Evolutionary conservation across 2,329 filamentous ascomycete species (phyloP).

Genomic region (Coleophoma eucalyptorum): DNA sequence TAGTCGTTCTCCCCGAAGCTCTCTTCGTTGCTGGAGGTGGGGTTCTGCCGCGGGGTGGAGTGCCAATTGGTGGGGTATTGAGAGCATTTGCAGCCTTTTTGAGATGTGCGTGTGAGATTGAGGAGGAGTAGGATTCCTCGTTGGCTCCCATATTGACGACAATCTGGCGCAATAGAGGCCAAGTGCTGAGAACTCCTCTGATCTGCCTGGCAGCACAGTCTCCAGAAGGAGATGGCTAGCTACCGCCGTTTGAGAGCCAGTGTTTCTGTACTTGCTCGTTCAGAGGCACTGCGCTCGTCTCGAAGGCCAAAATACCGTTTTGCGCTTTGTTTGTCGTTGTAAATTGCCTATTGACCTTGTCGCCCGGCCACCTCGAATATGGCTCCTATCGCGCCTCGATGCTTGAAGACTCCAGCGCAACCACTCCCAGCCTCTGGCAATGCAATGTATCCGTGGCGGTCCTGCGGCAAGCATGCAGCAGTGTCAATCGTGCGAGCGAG

Average conservation of each 20-base stretch:
- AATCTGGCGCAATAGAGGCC: constrained; percentile 1
- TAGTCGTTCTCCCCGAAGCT: constrained; percentile 22
- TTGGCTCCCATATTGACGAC: constrained; percentile 20
- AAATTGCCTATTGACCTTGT: too few relatives aligned
- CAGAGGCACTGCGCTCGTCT: too few relatives aligned
- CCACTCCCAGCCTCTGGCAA: too few relatives aligned
- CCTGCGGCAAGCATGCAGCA: too few relatives aligned
- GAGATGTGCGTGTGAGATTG: constrained; percentile 17
- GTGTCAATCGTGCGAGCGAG: too few relatives aligned
- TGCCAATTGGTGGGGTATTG: constrained; percentile 22
- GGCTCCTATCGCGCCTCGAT: too few relatives aligned
- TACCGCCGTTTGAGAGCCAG: neutral
- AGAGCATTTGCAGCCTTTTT: constrained; percentile 18
- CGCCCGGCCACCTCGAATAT: too few relatives aligned
- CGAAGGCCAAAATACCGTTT: too few relatives aligned
- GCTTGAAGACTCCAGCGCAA: too few relatives aligned
- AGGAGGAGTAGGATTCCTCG: constrained; percentile 20
- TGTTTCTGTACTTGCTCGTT: too few relatives aligned
- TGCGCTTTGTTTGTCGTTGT: too few relatives aligned
- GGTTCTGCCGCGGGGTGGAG: constrained; percentile 25
- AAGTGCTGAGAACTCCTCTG: constrained; percentile 1
- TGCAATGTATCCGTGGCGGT: too few relatives aligned
- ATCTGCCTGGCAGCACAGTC: constrained; percentile 1
- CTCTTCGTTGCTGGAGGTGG: constrained; percentile 25
- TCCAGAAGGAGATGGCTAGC: neutral